A percentile compares a stretch with the other conserved stretches of the same genome.
Evolutionary conservation across 129 eudicot genomes (phyloP).

Genomic region (Helichrysum umbraculigerum): DNA sequence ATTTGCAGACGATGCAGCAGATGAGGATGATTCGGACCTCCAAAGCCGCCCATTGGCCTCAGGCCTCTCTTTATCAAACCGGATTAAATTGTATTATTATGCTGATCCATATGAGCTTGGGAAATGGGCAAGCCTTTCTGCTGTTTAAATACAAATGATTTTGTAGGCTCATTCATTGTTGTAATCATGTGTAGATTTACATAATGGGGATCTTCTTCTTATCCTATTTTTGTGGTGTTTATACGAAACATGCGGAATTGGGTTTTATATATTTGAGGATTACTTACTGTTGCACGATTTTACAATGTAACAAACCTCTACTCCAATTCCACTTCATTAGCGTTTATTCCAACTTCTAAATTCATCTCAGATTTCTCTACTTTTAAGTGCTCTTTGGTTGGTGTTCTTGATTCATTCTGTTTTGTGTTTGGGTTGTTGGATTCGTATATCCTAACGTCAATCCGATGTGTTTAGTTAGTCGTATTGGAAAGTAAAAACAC

Average conservation of each 20-base stretch:
- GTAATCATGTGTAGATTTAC: constrained; percentile 16
- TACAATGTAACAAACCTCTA: not conserved
- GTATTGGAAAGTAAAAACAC: no score
- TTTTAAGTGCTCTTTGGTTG: no score
- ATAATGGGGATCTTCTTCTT: not conserved
- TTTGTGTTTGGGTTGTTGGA: no score
- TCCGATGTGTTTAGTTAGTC: no score
- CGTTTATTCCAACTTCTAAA: no score
- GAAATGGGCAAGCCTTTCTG: constrained; percentile 92
- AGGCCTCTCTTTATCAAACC: constrained; percentile 72
- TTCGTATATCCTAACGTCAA: no score
- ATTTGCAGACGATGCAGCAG: constrained; percentile 82
- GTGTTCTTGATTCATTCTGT: no score
- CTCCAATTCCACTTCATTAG: not conserved
- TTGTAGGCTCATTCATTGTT: constrained; percentile 34
- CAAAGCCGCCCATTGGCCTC: constrained; percentile 53
- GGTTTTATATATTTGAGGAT: not conserved
- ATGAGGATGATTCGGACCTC: constrained; percentile 63
- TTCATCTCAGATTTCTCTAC: no score
- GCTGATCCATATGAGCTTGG: constrained; percentile 92
- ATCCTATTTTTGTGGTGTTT: not conserved
- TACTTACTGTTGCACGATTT: not conserved
- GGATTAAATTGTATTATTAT: constrained; percentile 69
- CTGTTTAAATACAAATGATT: constrained; percentile 32
- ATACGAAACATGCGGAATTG: not conserved